Base-by-base conservation (phyloP, 1,284 basidiomycete genomes). In the Uromyces viciae-fabae region DNA sequence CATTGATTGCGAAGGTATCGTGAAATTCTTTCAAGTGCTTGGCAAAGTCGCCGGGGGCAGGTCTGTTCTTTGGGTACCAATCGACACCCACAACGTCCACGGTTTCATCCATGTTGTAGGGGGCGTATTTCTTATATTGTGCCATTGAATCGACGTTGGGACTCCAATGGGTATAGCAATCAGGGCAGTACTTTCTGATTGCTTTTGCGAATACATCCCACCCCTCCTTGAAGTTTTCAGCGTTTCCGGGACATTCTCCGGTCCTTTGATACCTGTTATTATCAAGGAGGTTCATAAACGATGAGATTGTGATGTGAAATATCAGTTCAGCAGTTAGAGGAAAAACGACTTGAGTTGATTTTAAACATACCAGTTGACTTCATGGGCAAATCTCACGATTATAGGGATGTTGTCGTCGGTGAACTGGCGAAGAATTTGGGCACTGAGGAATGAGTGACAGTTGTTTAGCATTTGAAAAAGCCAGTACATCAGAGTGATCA, bases 381-480 rank as follows among this genome's bases (percentile, higher is more conserved):
- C 85, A 82, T 86, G 85, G 1, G 83, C 86, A 46, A 86, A 86
- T 22, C 86, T 83, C 25, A 86, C 81, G 66, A 85, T 84, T 58
- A 86, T 86, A 68, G 86, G 85, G 64, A 86, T 82, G 22, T 85
- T 85, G n/a, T 83, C 82, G 81, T 86, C 86, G 74, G 85, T 85
- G 83, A 86, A 86, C 73, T 84, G 76, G 82, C 86, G 86, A 84
- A 86, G 84, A 46, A 86, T 85, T 0, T 84, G 83, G 38, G 72
- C 72, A 46, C 72, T 75, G n/a, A 9, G 22, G 9, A 60, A 60
- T 60, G 14, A 25, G 56, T 25, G 11, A 25, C n/a, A n/a, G n/a
- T n/a, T n/a, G n/a, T n/a, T n/a, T n/a, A n/a, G n/a, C n/a, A n/a
- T n/a, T n/a, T 60, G 17, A 11, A 11, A 25, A 60, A 15, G 56